These are phyloP conservation scores for Calocybe gangraenosa DNA, from an alignment of 768 basidiomycete genomes.

Conservation along the genomic window DNA sequence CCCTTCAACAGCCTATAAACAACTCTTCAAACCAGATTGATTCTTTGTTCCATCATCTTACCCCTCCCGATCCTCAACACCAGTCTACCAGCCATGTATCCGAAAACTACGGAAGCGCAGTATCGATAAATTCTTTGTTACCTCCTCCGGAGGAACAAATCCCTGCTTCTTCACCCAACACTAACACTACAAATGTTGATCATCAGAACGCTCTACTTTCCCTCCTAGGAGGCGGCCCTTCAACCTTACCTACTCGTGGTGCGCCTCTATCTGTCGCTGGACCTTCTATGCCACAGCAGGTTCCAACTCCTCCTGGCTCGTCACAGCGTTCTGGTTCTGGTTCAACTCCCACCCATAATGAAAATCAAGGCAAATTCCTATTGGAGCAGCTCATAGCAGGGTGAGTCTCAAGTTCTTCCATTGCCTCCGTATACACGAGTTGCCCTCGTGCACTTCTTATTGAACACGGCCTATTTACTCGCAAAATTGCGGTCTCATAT, in stretches of 20 bases:
- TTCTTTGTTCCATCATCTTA: constrained; percentile 59
- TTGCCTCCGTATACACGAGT: background rate
- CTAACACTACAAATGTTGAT: constrained; percentile 46
- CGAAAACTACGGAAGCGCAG: constrained; percentile 29
- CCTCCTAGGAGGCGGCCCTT: constrained; percentile 51
- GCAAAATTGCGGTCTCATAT: constrained; percentile 1
- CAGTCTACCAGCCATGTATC: constrained; percentile 17
- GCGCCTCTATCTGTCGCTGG: constrained; percentile 21
- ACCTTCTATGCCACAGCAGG: constrained; percentile 46
- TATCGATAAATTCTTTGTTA: constrained; percentile 36
- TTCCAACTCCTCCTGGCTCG: constrained; percentile 67
- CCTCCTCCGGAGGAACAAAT: constrained; percentile 42
- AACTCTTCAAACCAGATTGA: constrained; percentile 60
- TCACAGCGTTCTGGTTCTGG: constrained; percentile 49
- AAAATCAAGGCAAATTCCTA: constrained; percentile 68
- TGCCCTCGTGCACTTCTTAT: background rate
- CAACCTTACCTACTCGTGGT: constrained; percentile 23
- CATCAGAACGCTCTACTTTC: constrained; percentile 75
- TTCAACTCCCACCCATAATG: constrained; percentile 52
- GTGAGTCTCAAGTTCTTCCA: constrained; percentile 41
- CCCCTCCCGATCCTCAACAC: constrained; percentile 28
- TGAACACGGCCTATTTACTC: background rate
- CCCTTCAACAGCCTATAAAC: constrained; percentile 33
- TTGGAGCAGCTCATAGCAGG: constrained; percentile 80
- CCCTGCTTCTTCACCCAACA: constrained; percentile 37